Evolutionary conservation across 176 grass and related monocot species (phyloP), one percentile per base, ranked within the genome.

Genomic region (Avena insularis): DNA sequence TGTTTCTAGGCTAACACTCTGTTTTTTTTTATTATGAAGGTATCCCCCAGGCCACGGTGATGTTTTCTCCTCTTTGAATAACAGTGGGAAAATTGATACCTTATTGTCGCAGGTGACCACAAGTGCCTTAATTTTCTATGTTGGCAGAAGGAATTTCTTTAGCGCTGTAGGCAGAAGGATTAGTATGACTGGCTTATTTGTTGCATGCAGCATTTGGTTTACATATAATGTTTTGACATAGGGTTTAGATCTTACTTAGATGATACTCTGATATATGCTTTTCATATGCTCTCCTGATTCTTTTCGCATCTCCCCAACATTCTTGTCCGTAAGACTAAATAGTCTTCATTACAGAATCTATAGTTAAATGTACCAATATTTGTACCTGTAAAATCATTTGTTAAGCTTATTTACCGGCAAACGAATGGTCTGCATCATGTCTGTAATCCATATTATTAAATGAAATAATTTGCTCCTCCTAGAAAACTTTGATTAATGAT

Each of bases 1-100:
- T 87, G 35, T 51, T 82, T 82, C 8, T 29, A 33, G 48, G 15
- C 48, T 19, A 76, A 76, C 31, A 54, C 27, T 31, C 13, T 76
- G 6, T 3, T 76, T 43, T 47, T 47, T 80, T 71, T 80, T 10
- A 40, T 86, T 90, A 64, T 92, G 70, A 88, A 98, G 96, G 96
- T 96, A 98, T 66, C 96, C 97, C 82, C 97, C 97, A 50, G 94
- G 97, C 51, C 97, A 99, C 56, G 97, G 94, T 85, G 97, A 99
- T 90, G 92, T 99, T 75, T 99, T 99, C 87, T 90, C 94, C 57
- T 88, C 94, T 67, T 80, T 99, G 83, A 91, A 64, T 55, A 96
- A 99, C 89, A 99, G 94, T 38, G 94, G 97, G 57, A 96, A 94
- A 82, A 94, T 99, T 87, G 97, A 96, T 90, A 25, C 84, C 19